A percentile compares a stretch with the other conserved stretches of the same genome.
Evolutionary conservation across 163 green algal genomes (phyloP).

Genomic region (Scenedesmus sp.): DNA sequence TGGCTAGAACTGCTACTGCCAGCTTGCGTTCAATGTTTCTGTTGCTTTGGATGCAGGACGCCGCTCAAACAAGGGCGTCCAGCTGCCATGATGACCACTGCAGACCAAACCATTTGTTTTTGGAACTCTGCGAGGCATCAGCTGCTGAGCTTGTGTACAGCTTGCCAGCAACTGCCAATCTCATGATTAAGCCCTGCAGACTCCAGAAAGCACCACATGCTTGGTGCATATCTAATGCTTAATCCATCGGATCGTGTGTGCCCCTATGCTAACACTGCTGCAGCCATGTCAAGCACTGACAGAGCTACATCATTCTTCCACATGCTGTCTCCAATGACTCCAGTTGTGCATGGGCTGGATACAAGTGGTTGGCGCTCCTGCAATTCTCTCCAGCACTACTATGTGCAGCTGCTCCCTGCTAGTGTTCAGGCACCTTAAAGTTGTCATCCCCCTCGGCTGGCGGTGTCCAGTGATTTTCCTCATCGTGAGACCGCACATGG

Average conservation of each 20-base stretch:
- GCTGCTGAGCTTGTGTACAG: too few relatives aligned
- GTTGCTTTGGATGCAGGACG: neutral
- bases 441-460: constrained; percentile 64
- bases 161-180: too few relatives aligned
- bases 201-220: too few relatives aligned
- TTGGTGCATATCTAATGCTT: too few relatives aligned
- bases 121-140: too few relatives aligned
- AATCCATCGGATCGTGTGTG: neutral
- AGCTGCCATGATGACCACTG: too few relatives aligned
- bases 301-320: constrained; percentile 12
- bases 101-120: too few relatives aligned
- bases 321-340: neutral
- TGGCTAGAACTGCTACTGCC: neutral
- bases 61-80: too few relatives aligned
- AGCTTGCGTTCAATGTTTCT: neutral
- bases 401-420: neutral
- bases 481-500: neutral
- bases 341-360: neutral
- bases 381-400: neutral
- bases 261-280: neutral
- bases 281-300: neutral
- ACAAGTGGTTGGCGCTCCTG: neutral
- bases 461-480: constrained; percentile 24
- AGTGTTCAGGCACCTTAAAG: constrained; percentile 70
- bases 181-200: too few relatives aligned